phyloP scores from a whole-genome alignment of 2,329 filamentous ascomycete genomes.

The Nannizziopsis barbatae region DNA sequence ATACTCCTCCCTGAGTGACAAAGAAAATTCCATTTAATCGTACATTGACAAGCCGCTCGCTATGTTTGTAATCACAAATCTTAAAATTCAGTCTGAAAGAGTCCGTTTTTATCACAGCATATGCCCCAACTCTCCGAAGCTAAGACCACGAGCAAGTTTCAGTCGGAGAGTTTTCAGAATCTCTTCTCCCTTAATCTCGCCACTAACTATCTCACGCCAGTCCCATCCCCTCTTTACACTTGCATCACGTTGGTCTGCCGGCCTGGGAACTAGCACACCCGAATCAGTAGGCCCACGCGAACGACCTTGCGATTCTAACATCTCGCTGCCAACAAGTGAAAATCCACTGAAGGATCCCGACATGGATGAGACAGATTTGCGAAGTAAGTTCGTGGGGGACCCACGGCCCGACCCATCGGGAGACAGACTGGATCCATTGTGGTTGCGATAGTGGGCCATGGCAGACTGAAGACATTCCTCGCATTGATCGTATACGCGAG shows the following conservation, averaged over 20 bases:
- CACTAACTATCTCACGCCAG: constrained; percentile 52
- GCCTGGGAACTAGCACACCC: constrained; percentile 36
- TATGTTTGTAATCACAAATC: no score
- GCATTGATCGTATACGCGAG: constrained; percentile 60
- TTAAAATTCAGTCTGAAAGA: background rate
- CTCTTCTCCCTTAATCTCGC: constrained; percentile 52
- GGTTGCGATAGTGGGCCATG: constrained; percentile 43
- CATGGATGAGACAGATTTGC: constrained; percentile 47
- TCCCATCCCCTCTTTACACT: constrained; percentile 56
- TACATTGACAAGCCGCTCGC: no score
- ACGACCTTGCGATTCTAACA: constrained; percentile 44
- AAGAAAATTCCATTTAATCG: no score
- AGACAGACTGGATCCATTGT: constrained; percentile 29
- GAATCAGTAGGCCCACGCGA: constrained; percentile 27
- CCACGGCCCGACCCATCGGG: constrained; percentile 13
- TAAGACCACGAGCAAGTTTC: constrained; percentile 61
- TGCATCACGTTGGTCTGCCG: constrained; percentile 17
- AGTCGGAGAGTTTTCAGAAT: constrained; percentile 62
- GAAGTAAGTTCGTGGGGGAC: constrained; percentile 56
- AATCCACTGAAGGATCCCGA: constrained; percentile 49
- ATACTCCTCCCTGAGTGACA: no score
- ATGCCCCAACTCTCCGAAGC: constrained; percentile 26
- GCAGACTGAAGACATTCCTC: constrained; percentile 70
- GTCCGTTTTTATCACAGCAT: background rate
- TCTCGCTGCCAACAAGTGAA: constrained; percentile 61